Conservation (phyloP, 169 alveolate species). For the Cryptosporidium muris region DNA sequence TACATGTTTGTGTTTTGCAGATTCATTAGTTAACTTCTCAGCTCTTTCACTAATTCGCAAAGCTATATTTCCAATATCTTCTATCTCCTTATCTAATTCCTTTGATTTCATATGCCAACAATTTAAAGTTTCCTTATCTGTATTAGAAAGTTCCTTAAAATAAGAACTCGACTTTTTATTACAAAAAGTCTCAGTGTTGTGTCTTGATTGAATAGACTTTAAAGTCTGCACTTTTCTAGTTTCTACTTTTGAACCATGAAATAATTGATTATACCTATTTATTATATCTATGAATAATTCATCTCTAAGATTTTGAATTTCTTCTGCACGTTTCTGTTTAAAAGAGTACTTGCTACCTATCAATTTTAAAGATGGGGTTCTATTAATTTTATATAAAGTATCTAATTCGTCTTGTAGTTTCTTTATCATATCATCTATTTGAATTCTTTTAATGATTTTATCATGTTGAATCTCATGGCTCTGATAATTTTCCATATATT, state of each 20-base stretch:
- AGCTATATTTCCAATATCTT: conserved; percentile 43
- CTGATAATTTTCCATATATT: conserved; percentile 13
- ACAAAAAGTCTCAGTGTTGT: neutral
- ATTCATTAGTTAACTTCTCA: conserved; percentile 4
- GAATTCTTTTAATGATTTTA: neutral
- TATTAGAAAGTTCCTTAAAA: neutral
- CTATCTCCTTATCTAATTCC: conserved; percentile 8
- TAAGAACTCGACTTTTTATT: neutral
- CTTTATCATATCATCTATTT: conserved; percentile 7
- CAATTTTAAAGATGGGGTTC: too few relatives aligned
- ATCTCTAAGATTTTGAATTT: conserved; percentile 5
- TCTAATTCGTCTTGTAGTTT: conserved; percentile 24
- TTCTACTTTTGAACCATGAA: neutral
- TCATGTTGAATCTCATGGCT: neutral
- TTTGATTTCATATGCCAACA: conserved; percentile 2
- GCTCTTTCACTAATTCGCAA: conserved; percentile 40
- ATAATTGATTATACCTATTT: conserved; percentile 19
- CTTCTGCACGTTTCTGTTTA: neutral
- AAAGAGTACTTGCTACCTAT: too few relatives aligned
- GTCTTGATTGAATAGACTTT: neutral
- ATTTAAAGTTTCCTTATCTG: neutral
- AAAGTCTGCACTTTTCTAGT: neutral
- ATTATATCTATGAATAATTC: neutral
- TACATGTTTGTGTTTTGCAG: neutral
- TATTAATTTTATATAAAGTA: neutral